Percentiles rank a stretch among this genome's conserved stretches.
These are phyloP conservation scores for Zopfochytrium polystomum DNA, from an alignment of 371 early-diverging fungal species.

Conservation along the genomic window DNA sequence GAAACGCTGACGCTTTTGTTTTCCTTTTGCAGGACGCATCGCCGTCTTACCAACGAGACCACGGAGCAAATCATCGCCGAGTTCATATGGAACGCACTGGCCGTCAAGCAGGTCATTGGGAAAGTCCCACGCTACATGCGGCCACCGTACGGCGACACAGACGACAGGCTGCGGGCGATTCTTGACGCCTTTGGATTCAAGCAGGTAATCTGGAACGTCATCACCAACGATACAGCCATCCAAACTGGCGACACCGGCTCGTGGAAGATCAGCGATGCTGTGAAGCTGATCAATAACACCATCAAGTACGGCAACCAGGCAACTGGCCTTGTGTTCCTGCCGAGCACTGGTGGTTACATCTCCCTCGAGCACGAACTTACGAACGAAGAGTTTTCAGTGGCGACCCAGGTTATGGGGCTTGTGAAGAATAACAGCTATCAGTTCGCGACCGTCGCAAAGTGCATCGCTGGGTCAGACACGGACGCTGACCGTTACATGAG, in stretches of 20 bases:
- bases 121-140: conserved; percentile 57
- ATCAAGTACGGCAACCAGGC: background rate
- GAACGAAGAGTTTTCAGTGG: background rate
- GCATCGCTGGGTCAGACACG: background rate
- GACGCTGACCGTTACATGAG: background rate
- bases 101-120: too few relatives aligned
- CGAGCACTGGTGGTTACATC: background rate
- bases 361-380: background rate
- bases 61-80: conserved; percentile 72
- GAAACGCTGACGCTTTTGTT: too few relatives aligned
- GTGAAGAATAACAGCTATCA: background rate
- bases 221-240: conserved; percentile 19
- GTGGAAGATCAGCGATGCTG: conserved; percentile 7
- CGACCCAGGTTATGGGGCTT: background rate
- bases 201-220: conserved; percentile 34
- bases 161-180: too few relatives aligned
- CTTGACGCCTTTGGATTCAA: conserved; percentile 31
- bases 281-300: background rate
- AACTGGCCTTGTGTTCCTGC: background rate
- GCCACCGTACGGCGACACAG: too few relatives aligned
- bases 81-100: too few relatives aligned
- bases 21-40: too few relatives aligned
- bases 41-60: too few relatives aligned
- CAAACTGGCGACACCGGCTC: conserved; percentile 1
- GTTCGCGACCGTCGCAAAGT: background rate